These are phyloP conservation scores for Pezicula neosporulosa DNA, from an alignment of 2,329 filamentous ascomycete genomes.

Conservation along the genomic window DNA sequence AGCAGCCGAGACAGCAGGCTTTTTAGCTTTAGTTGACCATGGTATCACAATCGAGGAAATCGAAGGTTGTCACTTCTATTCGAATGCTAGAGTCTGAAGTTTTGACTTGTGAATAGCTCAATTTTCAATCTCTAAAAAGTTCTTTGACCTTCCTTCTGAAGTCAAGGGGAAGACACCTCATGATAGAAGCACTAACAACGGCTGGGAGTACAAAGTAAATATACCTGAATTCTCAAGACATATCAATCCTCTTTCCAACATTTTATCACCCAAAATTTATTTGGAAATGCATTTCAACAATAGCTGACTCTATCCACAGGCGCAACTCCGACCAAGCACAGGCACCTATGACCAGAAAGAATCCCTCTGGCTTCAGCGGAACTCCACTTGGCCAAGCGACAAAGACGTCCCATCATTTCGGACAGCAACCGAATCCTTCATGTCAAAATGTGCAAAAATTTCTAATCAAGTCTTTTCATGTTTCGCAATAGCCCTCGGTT, in stretches of 20 bases:
- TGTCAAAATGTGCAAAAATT: slow-evolving; percentile 31
- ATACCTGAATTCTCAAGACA: too few relatives aligned
- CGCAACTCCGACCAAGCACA: slow-evolving; percentile 49
- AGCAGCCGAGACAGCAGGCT: slow-evolving; percentile 52
- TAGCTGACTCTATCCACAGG: slow-evolving; percentile 3
- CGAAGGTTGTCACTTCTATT: slow-evolving; percentile 21
- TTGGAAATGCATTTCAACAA: too few relatives aligned
- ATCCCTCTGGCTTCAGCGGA: slow-evolving; percentile 48
- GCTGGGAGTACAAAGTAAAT: slow-evolving; percentile 25
- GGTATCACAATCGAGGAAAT: slow-evolving; percentile 37
- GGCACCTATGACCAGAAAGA: slow-evolving; percentile 50
- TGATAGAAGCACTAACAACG: slow-evolving; percentile 33
- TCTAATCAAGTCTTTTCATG: slow-evolving; percentile 49
- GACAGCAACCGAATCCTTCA: slow-evolving; percentile 30
- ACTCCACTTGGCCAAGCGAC: slow-evolving; percentile 23
- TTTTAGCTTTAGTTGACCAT: slow-evolving; percentile 52
- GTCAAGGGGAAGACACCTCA: slow-evolving; percentile 46
- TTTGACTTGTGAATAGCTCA: too few relatives aligned
- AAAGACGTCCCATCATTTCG: slow-evolving; percentile 41
- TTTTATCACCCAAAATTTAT: too few relatives aligned
- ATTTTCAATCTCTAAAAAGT: slow-evolving; percentile 31
- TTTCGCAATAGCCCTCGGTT: slow-evolving; percentile 48
- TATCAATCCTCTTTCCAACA: too few relatives aligned
- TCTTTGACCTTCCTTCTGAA: slow-evolving; percentile 45
- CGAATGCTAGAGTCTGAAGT: too few relatives aligned